Conservation (phyloP, 1,284 basidiomycete species). For the Trametes sp. region DNA sequence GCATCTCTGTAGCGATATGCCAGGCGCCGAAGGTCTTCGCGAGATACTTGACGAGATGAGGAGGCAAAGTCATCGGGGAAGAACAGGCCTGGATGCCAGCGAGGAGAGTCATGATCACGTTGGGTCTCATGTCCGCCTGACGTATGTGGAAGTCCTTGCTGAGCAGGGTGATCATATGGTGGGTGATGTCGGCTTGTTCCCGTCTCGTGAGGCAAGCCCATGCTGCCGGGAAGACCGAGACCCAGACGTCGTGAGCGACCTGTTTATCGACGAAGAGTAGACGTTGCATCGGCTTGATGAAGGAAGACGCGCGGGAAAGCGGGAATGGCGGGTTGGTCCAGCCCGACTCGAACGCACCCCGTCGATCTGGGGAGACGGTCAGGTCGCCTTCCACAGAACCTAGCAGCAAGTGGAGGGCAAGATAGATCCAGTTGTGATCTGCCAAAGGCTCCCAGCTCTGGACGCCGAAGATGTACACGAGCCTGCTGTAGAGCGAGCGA, state of each 20-base stretch:
- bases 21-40: conserved; percentile 97
- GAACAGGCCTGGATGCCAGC: conserved; percentile 85
- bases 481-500: conserved; percentile 79
- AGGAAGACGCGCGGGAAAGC: conserved; percentile 59
- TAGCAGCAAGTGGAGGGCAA: conserved; percentile 90
- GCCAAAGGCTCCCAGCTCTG: conserved; percentile 97
- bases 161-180: conserved; percentile 90
- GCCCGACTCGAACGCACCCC: conserved; percentile 42
- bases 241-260: conserved; percentile 87
- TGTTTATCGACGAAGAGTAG: conserved; percentile 85
- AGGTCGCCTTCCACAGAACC: conserved; percentile 81
- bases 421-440: conserved; percentile 95
- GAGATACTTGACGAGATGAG: conserved; percentile 95
- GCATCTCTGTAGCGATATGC: conserved; percentile 91
- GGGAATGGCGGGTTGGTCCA: conserved; percentile 46
- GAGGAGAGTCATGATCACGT: conserved; percentile 93
- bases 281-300: conserved; percentile 84
- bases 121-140: conserved; percentile 92
- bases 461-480: conserved; percentile 92
- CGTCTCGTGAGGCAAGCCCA: conserved; percentile 89
- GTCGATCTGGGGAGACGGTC: conserved; percentile 46
- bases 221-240: conserved; percentile 88
- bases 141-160: conserved; percentile 94
- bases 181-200: conserved; percentile 90
- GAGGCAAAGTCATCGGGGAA: conserved; percentile 90